phyloP scores from a whole-genome alignment of 257 asterid genomes.

The Anisodus tanguticus region DNA sequence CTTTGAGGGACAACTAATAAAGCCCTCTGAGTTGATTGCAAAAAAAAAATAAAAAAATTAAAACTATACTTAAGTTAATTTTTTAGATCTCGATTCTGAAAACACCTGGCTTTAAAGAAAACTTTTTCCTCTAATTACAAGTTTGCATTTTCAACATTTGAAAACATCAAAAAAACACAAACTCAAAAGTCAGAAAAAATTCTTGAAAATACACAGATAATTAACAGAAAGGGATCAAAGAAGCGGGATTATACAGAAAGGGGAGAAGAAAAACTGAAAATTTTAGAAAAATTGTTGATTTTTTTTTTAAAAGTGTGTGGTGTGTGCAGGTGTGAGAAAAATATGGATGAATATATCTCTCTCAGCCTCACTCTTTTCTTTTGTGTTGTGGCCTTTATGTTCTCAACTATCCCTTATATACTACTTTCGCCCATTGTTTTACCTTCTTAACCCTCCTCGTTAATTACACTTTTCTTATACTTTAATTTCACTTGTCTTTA shows the following conservation, averaged over 20 bases:
- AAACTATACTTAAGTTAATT: constrained; percentile 10
- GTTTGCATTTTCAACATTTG: constrained; percentile 51
- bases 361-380: constrained; percentile 40
- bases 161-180: constrained; percentile 40
- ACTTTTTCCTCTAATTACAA: constrained; percentile 41
- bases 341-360: constrained; percentile 39
- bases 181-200: constrained; percentile 44
- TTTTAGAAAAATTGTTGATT: background rate
- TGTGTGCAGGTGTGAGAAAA: constrained; percentile 66
- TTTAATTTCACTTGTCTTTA: background rate
- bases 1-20: constrained; percentile 61
- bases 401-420: constrained; percentile 46
- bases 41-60: background rate
- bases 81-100: constrained; percentile 69
- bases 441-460: constrained; percentile 39
- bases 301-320: constrained; percentile 31
- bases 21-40: constrained; percentile 51
- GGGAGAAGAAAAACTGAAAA: constrained; percentile 37
- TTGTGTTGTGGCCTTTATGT: constrained; percentile 29
- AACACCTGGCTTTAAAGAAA: constrained; percentile 68
- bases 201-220: constrained; percentile 56
- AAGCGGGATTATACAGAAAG: constrained; percentile 64
- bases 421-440: constrained; percentile 36
- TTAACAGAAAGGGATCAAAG: constrained; percentile 85
- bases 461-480: background rate